Percentiles rank a stretch among this genome's conserved stretches.
Conservation (phyloP, 2,329 filamentous ascomycete genomes). For the Sporothrix schenckii region DNA sequence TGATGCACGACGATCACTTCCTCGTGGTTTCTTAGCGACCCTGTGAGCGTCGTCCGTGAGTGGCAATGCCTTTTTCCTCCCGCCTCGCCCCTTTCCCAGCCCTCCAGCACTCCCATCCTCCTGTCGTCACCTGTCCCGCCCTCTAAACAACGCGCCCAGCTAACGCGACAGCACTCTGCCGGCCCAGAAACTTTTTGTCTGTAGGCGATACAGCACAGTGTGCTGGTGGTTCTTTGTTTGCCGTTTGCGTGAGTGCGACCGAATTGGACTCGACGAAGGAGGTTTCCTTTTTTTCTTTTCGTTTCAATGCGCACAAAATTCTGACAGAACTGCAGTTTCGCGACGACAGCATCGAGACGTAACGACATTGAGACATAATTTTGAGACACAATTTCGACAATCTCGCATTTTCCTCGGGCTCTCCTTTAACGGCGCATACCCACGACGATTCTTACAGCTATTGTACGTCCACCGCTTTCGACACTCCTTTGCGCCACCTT, state of each 20-base stretch:
- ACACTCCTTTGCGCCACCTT: constrained; percentile 17
- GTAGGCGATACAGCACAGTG: background rate
- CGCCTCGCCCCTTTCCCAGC: constrained; percentile 9
- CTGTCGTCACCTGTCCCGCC: constrained; percentile 1
- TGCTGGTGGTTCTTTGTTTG: background rate
- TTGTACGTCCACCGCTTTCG: constrained; percentile 2
- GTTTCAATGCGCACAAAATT: constrained; percentile 10
- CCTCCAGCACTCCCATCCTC: background rate
- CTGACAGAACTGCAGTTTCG: constrained; percentile 1
- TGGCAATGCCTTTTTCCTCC: background rate
- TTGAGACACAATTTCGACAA: background rate
- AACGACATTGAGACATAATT: background rate
- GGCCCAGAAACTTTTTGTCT: background rate
- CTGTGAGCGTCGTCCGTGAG: background rate
- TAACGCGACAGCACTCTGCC: constrained; percentile 12
- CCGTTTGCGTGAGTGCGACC: constrained; percentile 12
- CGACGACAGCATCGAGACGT: constrained; percentile 8
- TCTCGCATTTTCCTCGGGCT: background rate
- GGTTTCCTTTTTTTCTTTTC: constrained; percentile 4
- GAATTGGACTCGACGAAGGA: background rate
- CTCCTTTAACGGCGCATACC: background rate
- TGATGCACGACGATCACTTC: constrained; percentile 16
- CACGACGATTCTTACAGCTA: background rate
- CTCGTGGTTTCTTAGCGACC: background rate
- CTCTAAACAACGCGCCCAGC: constrained; percentile 29